Conservation (phyloP, 768 basidiomycete species). For the Glaciozyma antarctica region DNA sequence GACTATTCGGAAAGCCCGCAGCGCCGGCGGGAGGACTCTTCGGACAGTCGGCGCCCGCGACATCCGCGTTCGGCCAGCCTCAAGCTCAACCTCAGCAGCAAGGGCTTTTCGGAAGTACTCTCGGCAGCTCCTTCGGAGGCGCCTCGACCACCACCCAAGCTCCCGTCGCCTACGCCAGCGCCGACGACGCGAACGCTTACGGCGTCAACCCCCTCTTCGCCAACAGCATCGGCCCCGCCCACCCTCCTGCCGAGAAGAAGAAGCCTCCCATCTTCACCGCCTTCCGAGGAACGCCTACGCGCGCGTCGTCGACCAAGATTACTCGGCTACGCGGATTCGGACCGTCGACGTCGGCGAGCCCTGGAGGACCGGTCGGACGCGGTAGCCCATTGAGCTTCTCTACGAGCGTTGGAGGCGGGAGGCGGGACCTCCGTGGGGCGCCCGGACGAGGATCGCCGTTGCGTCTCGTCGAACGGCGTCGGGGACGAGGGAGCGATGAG, state of each 20-base stretch:
- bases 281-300: conserved; percentile 30
- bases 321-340: conserved; percentile 33
- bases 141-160: conserved; percentile 38
- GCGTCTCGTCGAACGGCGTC: conserved; percentile 23
- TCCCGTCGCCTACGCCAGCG: conserved; percentile 59
- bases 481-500: conserved; percentile 21
- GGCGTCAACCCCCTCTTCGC: conserved; percentile 42
- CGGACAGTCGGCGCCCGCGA: conserved; percentile 3
- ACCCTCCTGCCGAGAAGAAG: conserved; percentile 31
- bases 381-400: conserved; percentile 8
- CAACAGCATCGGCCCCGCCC: conserved; percentile 10
- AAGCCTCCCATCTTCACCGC: conserved; percentile 32
- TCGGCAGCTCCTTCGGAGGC: conserved; percentile 39
- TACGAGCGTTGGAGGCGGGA: background rate
- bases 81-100: conserved; percentile 30
- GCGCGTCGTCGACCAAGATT: conserved; percentile 30
- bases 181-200: conserved; percentile 62
- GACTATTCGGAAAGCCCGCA: conserved; percentile 17
- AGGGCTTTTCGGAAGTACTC: conserved; percentile 35
- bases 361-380: conserved; percentile 6
- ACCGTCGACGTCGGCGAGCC: conserved; percentile 10
- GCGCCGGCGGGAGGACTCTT: conserved; percentile 15
- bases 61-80: conserved; percentile 24
- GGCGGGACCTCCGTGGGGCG: conserved; percentile 10
- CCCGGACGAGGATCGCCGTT: conserved; percentile 26